Conservation (phyloP, 208 protist species). For the Leishmania tropica region DNA sequence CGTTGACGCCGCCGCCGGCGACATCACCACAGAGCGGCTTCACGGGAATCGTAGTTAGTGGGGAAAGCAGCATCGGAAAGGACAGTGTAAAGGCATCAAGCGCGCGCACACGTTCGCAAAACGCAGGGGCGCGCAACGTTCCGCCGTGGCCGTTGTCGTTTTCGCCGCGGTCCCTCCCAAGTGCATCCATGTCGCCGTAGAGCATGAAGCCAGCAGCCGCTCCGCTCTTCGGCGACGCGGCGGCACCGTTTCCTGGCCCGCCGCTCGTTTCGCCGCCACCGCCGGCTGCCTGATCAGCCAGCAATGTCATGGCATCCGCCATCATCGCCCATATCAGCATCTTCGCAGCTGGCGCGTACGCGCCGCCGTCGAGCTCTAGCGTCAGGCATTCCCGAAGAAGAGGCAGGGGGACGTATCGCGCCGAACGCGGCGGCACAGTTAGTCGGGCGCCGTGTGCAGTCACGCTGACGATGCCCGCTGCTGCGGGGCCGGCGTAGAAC, state of each 20-base stretch:
- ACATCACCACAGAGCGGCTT: neutral
- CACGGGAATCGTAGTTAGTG: neutral
- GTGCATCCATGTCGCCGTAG: neutral
- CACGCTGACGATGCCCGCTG: neutral
- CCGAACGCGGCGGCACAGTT: slow-evolving; percentile 12
- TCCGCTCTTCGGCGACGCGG: neutral
- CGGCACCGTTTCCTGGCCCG: neutral
- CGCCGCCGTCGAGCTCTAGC: slow-evolving; percentile 20
- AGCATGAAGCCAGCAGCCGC: neutral
- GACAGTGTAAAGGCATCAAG: slow-evolving; percentile 16
- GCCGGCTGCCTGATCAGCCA: slow-evolving; percentile 14
- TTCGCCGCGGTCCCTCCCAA: neutral
- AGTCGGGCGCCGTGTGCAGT: neutral
- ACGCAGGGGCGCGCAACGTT: neutral
- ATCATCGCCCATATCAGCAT: slow-evolving; percentile 34
- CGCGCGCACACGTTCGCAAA: slow-evolving; percentile 9
- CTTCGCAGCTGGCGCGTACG: slow-evolving; percentile 8
- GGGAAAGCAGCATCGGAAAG: slow-evolving; percentile 25
- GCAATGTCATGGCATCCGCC: slow-evolving; percentile 27
- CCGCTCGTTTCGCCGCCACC: neutral
- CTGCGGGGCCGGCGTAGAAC: slow-evolving; percentile 10
- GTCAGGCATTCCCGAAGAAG: slow-evolving; percentile 8
- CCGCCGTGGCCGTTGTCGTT: neutral
- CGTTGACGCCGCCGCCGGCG: neutral
- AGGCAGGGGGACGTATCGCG: slow-evolving; percentile 18